Base-by-base conservation (phyloP, 2,329 filamentous ascomycete species). In the Epicoccum nigrum region DNA sequence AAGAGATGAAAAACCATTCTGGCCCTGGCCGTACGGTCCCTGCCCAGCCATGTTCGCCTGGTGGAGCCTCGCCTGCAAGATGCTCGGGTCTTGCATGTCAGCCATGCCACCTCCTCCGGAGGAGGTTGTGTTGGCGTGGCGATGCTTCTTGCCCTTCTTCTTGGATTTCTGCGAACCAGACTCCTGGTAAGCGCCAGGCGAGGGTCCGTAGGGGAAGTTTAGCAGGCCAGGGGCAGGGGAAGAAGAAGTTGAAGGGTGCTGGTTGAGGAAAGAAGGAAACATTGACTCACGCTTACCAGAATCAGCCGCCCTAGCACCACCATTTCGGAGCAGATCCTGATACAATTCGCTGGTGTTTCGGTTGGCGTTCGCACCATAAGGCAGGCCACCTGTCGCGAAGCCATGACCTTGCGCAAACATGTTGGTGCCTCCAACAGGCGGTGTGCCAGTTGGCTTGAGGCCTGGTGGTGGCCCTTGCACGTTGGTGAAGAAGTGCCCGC, bases 111-210 rank as follows among this genome's bases (percentile, higher is more conserved):
- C 90, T 86, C 92, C 92, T 83, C 89, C 89, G 86, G 92, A 96
- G 87, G 93, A 97, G 90, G 92, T 96, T 93, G 93, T 97, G 91
- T 97, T 96, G 94, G 92, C 93, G 88, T 97, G 92, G 87, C 92
- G 95, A 85, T 97, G 93, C 91, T 97, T 97, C 87, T 96, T 97
- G 83, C 92, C 92, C 91, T 96, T 96, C 86, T 96, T 97, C 88
- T 96, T 96, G 86, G 95, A 92, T 87, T 96, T 95, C 81, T 90
- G 88, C 74, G 79, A 77, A 81, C 89, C 89, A 81, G 88, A 87
- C 76, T 96, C 92, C 86, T 92, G 89, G 81, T 90, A 91, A 79
- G 86, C 85, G 82, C 89, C 90, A 82, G 88, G 81, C 81, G 89
- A 88, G 74, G 86, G 83, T 80, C 89, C 90, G 82, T 95, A 95